These are phyloP conservation scores for Lachancea lanzarotensis DNA, from an alignment of 805 yeast genomes.

Conservation along the genomic window DNA sequence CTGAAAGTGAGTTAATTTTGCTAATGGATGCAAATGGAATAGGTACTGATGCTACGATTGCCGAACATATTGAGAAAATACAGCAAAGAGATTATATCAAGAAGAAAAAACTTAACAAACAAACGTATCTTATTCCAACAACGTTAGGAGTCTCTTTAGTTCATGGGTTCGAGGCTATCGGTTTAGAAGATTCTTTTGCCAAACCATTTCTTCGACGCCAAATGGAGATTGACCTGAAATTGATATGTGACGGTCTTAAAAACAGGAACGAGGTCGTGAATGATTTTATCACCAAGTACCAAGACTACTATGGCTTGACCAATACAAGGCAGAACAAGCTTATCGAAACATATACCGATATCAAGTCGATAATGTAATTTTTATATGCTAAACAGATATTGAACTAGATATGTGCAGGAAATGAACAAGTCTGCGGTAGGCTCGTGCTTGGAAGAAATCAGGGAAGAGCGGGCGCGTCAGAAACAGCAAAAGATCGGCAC, in stretches of 20 bases:
- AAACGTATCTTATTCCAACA: conserved; percentile 61
- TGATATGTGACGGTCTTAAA: conserved; percentile 60
- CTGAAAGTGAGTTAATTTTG: conserved; percentile 87
- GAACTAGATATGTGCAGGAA: neutral
- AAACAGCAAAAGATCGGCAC: conserved; percentile 39
- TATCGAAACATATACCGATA: conserved; percentile 26
- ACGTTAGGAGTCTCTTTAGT: conserved; percentile 79
- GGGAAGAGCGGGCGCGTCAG: neutral
- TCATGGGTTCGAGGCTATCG: conserved; percentile 78
- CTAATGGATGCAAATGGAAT: conserved; percentile 96
- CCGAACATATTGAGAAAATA: conserved; percentile 90
- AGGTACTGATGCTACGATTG: conserved; percentile 98
- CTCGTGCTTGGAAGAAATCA: neutral
- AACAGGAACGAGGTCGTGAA: conserved; percentile 47
- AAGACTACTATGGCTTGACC: conserved; percentile 39
- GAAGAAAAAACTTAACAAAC: conserved; percentile 36
- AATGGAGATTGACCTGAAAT: conserved; percentile 59
- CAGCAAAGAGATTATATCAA: conserved; percentile 58
- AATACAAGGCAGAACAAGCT: conserved; percentile 23
- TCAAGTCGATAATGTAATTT: conserved; percentile 14
- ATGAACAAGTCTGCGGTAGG: neutral
- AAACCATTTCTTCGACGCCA: conserved; percentile 82
- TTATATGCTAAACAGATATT: conserved; percentile 3
- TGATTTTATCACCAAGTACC: conserved; percentile 51
- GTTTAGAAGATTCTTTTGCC: conserved; percentile 67